These are phyloP conservation scores for Glycine latifolia DNA, from an alignment of 306 rosid genomes.

Conservation along the genomic window DNA sequence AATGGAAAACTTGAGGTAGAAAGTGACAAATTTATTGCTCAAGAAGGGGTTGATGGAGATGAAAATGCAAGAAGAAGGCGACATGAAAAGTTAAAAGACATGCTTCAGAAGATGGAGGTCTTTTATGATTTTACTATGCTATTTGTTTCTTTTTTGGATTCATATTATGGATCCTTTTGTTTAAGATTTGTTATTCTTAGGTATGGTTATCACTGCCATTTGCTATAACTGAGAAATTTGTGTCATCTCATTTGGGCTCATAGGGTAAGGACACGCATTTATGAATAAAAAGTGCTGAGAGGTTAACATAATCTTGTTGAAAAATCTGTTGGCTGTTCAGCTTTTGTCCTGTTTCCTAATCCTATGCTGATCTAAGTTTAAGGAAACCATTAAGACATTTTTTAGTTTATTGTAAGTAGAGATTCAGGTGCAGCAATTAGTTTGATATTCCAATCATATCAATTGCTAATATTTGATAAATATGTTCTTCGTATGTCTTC, in stretches of 20 bases:
- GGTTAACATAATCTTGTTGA: constrained; percentile 14
- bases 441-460: no score
- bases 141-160: constrained; percentile 29
- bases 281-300: background rate
- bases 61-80: constrained; percentile 84
- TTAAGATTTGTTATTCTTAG: constrained; percentile 18
- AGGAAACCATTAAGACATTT: no score
- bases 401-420: no score
- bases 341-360: background rate
- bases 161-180: constrained; percentile 3
- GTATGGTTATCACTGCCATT: background rate
- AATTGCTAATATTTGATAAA: no score
- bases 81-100: constrained; percentile 85
- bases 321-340: background rate
- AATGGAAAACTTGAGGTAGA: constrained; percentile 92
- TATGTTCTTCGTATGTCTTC: no score
- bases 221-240: background rate
- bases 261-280: background rate
- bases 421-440: no score
- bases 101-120: constrained; percentile 94
- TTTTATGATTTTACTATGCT: constrained; percentile 32
- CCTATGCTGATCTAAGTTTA: background rate
- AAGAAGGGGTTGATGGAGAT: constrained; percentile 90
- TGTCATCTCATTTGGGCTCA: background rate
- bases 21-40: constrained; percentile 86